Base-by-base conservation (phyloP, 352 stramenopile species). In the Phytophthora multivora region DNA sequence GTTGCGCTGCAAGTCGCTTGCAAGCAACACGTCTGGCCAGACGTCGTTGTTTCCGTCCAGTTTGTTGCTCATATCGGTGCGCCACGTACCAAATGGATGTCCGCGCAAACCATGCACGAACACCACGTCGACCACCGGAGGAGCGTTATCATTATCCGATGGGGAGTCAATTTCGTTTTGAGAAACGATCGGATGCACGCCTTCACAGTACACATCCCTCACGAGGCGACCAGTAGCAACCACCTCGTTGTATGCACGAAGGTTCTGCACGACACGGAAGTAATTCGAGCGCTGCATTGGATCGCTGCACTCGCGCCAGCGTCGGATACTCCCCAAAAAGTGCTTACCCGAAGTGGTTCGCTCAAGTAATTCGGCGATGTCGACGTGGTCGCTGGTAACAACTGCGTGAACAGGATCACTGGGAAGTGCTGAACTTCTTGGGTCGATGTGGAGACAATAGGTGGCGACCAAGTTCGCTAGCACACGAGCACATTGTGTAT, bases 51-150 rank as follows among this genome's bases (percentile, higher is more conserved):
- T 75, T 10, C 63, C 71, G n/a, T 87, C 60, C 16, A 90, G 51
- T 0, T 78, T 67, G 26, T 74, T 80, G 45, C 67, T 59, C 83
- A 93, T 95, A 40, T 93, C 71, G 1, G 83, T 91, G 13, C 87
- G 78, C 87, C 87, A 95, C 12, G 84, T 95, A 9, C 82, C 76
- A 21, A 93, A 95, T 16, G 84, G 81, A 60, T 95, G 81, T 4
- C 87, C 87, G 11, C 84, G 81, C 26, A 95, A 65, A 3, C 87
- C 87, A 63, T 95, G 87, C n/a, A 95, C 76, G 51, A 95, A 93
- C 2, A 95, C 81, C 8, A 95, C 65, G 33, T 95, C 87, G 12
- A 95, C 52, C 12, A 75, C 49, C 1, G 63, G 47, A 3, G 51
- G 39, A 36, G 40, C 21, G 16, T 46, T 42, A 11, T 40, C 12